A percentile compares a stretch with the other conserved stretches of the same genome.
phyloP scores from a whole-genome alignment of 164 flowering plant species.

The Vitis amurensis region DNA sequence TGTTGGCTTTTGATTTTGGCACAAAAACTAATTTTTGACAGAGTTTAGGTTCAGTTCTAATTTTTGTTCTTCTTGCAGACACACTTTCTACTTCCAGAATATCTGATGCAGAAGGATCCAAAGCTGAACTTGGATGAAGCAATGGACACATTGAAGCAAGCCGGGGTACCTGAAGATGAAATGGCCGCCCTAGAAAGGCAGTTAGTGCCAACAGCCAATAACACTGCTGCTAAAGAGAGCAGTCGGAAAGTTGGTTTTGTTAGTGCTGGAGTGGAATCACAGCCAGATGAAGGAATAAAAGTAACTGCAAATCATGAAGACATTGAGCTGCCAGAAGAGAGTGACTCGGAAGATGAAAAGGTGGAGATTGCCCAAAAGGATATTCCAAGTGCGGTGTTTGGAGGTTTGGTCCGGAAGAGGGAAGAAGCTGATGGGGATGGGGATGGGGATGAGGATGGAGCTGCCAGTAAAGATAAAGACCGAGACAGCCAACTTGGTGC shows the following conservation, averaged over 20 bases:
- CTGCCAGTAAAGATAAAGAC: constrained; percentile 22
- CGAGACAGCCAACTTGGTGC: constrained; percentile 64
- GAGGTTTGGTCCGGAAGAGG: constrained; percentile 62
- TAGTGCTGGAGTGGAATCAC: constrained; percentile 79
- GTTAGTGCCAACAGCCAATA: constrained; percentile 45
- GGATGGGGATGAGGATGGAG: constrained; percentile 18
- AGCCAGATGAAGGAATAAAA: constrained; percentile 43
- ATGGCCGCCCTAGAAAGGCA: constrained; percentile 94
- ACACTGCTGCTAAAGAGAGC: constrained; percentile 33
- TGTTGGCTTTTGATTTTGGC: too few relatives aligned
- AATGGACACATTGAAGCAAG: constrained; percentile 70
- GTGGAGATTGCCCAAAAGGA: constrained; percentile 80
- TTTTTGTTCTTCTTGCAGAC: constrained; percentile 50
- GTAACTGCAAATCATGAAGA: constrained; percentile 62
- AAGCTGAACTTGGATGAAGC: constrained; percentile 67
- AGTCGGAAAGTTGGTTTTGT: constrained; percentile 71
- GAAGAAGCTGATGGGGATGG: constrained; percentile 32
- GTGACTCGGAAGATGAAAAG: constrained; percentile 62
- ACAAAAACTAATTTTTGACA: neutral
- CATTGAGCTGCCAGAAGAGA: constrained; percentile 79
- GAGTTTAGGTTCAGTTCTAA: neutral
- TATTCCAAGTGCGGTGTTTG: constrained; percentile 82
- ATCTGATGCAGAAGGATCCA: constrained; percentile 83
- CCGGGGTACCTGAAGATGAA: constrained; percentile 86
- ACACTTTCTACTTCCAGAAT: constrained; percentile 84